Base-by-base conservation (phyloP, 2,329 filamentous ascomycete genomes). In the Fonsecaea pedrosoi region DNA sequence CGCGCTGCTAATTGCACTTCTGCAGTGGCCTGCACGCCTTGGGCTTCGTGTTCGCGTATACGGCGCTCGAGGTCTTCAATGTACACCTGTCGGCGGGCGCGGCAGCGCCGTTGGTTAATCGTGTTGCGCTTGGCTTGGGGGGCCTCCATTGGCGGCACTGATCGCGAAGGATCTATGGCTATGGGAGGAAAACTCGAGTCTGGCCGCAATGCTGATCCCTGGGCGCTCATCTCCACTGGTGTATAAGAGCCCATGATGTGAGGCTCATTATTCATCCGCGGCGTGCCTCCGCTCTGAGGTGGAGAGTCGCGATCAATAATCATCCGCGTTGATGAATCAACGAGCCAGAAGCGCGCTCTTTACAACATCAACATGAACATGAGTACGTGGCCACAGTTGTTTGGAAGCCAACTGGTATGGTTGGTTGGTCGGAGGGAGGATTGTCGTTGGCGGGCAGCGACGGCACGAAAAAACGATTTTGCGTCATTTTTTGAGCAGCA, bases 31-130 rank as follows among this genome's bases (percentile, higher is more conserved):
- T 90, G 85, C 57, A 90, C 83, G 18, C 90, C 90, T 37, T 85
- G 80, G 42, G 86, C 81, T 76, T 92, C 89, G 74, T 85, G 91
- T 60, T 80, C 78, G 55, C 87, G 85, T 65, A 90, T 78, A 67
- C 87, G 87, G 62, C 84, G 80, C 77, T 93, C 90, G 34, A 92
- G 84, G 63, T 90, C 88, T 68, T 87, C 82, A 45, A 92, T 79
- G 74, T 93, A 92, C 74, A 92, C 89, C 80, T 90, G 91, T 70
- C 88, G 85, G 40, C 90, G 85, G 54, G 89, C 89, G 61, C 91
- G 87, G n/a, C 89, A 92, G 69, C 90, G 87, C 64, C 90, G 84
- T 76, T 93, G 91, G 73, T 93, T 94, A 73, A 93, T 89, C 70
- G 90, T 86, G 71, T 92, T 89, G 65, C 90, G 88, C 18, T 35